Conservation (phyloP, 768 basidiomycete genomes). For the Infundibulicybe gibba region DNA sequence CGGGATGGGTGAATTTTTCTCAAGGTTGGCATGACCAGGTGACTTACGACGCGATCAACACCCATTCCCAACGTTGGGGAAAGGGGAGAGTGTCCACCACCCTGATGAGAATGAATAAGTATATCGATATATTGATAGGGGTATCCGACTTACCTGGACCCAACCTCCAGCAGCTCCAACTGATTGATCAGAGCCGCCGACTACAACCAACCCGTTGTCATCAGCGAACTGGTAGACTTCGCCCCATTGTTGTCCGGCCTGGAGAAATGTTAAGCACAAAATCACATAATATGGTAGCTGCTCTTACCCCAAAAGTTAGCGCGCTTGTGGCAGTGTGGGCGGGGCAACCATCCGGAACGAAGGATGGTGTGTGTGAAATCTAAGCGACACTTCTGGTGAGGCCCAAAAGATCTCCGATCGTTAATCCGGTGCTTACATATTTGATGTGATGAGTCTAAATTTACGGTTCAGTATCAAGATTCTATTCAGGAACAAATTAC, state of each 20-base stretch:
- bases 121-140: neutral
- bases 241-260: constrained; percentile 44
- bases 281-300: neutral
- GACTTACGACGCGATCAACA: constrained; percentile 37
- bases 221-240: constrained; percentile 43
- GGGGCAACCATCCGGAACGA: constrained; percentile 33
- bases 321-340: constrained; percentile 12
- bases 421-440: constrained; percentile 18
- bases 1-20: neutral
- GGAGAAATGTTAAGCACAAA: constrained; percentile 20
- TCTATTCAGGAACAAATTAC: constrained; percentile 4
- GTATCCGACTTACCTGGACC: constrained; percentile 23
- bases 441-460: constrained; percentile 37
- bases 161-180: constrained; percentile 41
- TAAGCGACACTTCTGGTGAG: constrained; percentile 7
- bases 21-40: neutral
- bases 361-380: constrained; percentile 30
- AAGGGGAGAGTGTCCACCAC: constrained; percentile 42
- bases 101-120: constrained; percentile 10
- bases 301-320: constrained; percentile 6
- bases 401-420: neutral
- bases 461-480: neutral
- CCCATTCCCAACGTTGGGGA: constrained; percentile 43
- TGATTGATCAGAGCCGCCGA: constrained; percentile 33
- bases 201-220: constrained; percentile 36